Evolutionary conservation across 2,329 filamentous ascomycete species (phyloP), one percentile per base, ranked within the genome.

Genomic region (Xylariaceae sp.): DNA sequence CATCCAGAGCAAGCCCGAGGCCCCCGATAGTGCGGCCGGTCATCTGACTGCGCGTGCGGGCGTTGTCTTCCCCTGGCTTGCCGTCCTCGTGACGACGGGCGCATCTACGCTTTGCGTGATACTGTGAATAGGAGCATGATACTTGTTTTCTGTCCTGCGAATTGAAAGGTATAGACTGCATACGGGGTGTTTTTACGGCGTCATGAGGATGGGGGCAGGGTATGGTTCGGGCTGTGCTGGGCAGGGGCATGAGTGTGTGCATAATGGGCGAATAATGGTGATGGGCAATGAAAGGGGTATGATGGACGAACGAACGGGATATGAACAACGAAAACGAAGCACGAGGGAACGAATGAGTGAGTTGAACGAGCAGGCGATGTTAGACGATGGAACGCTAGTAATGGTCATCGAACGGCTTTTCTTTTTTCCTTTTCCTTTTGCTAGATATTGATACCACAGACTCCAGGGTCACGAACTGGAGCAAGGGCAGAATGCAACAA

Each of bases 1-100:
- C n/a, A 50, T 45, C 56, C 17, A 55, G 35, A 45, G 47, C n/a
- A 51, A 57, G 11, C 62, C 62, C 8, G 56, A 64, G 55, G 62
- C 62, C 34, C 62, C 62, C 4, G 15, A 63, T 17, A 64, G 61
- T 45, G 51, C 54, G 5, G 55, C 52, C 1, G 23, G 5, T 5
- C 23, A 30, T 18, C 11, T 44, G 39, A 47, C 17, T 15, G 55
- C 53, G 17, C 13, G 48, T 5, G 23, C 23, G 9, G 18, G 47
- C 50, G 45, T 30, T 30, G 23, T 50, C 18, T 53, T 49, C 45
- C 53, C 49, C 18, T 55, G 57, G 59, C 15, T 60, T 52, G 7
- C 44, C 17, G 45, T 58, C 17, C 9, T 62, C 18, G 53, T 51
- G 15, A 18, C 44, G 23, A 51, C 50, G 45, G 44, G 58, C 48